Base-by-base conservation (phyloP, 2,329 filamentous ascomycete species). In the Atkinsonella hypoxylon region DNA sequence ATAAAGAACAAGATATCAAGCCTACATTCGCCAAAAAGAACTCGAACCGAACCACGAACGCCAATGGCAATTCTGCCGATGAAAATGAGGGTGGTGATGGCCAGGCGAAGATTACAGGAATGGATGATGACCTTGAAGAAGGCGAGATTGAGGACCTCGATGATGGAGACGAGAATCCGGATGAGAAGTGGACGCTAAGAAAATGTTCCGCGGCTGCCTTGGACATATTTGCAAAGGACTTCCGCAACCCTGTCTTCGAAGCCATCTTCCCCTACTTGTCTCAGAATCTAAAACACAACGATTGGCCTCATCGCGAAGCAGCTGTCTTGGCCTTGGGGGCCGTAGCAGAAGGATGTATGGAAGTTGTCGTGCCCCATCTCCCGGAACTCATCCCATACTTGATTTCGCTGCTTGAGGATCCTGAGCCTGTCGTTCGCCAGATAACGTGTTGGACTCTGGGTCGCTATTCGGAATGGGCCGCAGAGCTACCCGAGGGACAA, bases 371-470 rank as follows among this genome's bases (percentile, higher is more conserved):
- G 45, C 93, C 90, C 48, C 90, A 97, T 67, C 78, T 98, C 31
- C 89, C 89, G 2, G 85, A 95, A 63, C 76, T 98, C 40, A 82
- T 97, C 2, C 87, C 89, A 1, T 98, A 95, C 64, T 78, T 98
- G 45, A 85, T 97, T 58, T 85, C 85, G 8, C 78, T 96, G 0
- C 76, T 98, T 36, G 80, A 85, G 51, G 93, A 98, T 62, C 64
- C 78, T 1, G 89, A 96, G 67, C 89, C 93, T 13, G 85, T 97
- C 13, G 91, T 98, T 38, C 80, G 93, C 54, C 89, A 95, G 64
- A 98, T 98, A 57, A 97, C 91, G 22, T 98, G 93, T 68, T 98
- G 93, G 93, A 94, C 93, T 6, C 78, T 98, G 20, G 90, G 90
- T 17, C 81, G 93, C 44, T 98, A 96, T 67, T 95, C 93, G 5